Evolutionary conservation across 1,284 basidiomycete genomes (phyloP).

Genomic region (Neonothopanus nambi): DNA sequence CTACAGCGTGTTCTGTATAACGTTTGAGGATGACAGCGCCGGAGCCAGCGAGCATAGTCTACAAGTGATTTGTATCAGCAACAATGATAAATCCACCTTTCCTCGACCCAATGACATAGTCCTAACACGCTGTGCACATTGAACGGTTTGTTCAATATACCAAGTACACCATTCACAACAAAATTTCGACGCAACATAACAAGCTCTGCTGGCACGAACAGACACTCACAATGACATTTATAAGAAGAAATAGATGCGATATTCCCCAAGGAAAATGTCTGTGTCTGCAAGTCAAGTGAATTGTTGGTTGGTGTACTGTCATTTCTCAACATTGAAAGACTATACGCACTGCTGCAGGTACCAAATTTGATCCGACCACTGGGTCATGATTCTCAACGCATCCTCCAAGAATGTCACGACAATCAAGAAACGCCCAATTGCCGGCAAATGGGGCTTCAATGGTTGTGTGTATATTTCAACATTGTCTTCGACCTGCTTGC

Average conservation of each 20-base stretch:
- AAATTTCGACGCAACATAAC: too few species aligned
- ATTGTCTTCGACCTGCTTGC: slow-evolving; percentile 86
- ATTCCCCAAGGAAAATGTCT: slow-evolving; percentile 94
- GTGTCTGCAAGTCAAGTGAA: slow-evolving; percentile 59
- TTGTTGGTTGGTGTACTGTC: slow-evolving; percentile 12
- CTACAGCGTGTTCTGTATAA: slow-evolving; percentile 87
- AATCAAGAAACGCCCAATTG: slow-evolving; percentile 95
- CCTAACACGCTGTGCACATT: too few species aligned
- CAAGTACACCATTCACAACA: too few species aligned
- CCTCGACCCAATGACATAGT: neutral
- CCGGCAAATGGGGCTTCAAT: slow-evolving; percentile 91
- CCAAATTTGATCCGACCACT: slow-evolving; percentile 97
- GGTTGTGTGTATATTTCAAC: slow-evolving; percentile 94
- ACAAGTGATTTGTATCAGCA: slow-evolving; percentile 9
- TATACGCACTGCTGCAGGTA: slow-evolving; percentile 84
- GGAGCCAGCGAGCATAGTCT: slow-evolving; percentile 93
- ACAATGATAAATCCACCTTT: slow-evolving; percentile 12
- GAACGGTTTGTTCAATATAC: too few species aligned
- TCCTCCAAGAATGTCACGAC: slow-evolving; percentile 99
- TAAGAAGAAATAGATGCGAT: slow-evolving; percentile 88
- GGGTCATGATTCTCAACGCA: slow-evolving; percentile 89
- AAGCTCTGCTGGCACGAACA: neutral
- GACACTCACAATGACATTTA: slow-evolving; percentile 87
- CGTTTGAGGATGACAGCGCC: slow-evolving; percentile 86
- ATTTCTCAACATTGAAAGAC: neutral